phyloP scores from a whole-genome alignment of 768 basidiomycete genomes.

The Auricularia sp. region DNA sequence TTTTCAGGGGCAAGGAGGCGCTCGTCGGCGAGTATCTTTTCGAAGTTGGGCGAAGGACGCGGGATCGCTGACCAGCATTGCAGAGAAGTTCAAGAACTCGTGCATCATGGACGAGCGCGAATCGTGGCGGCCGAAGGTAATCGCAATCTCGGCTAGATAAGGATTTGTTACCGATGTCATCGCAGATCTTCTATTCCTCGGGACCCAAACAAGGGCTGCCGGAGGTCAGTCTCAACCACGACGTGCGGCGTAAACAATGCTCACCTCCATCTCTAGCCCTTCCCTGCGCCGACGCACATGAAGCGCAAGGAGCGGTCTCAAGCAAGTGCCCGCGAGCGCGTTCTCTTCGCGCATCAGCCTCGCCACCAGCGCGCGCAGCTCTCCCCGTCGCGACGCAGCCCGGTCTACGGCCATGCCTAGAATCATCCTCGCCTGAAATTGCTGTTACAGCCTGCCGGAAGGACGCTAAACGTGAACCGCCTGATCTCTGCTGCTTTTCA shows the following conservation, averaged over 20 bases:
- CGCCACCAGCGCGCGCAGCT: background rate
- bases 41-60: background rate
- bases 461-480: no score
- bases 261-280: constrained; percentile 29
- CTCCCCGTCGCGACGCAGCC: background rate
- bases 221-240: constrained; percentile 24
- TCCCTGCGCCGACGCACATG: constrained; percentile 74
- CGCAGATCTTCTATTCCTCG: constrained; percentile 37
- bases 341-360: background rate
- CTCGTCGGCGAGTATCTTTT: constrained; percentile 37
- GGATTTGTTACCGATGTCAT: background rate
- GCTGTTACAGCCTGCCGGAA: background rate
- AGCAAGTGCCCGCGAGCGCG: constrained; percentile 31
- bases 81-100: constrained; percentile 80
- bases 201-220: constrained; percentile 65
- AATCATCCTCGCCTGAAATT: background rate
- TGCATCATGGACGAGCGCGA: constrained; percentile 81
- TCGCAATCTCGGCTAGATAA: constrained; percentile 16
- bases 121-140: constrained; percentile 72
- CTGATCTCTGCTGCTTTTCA: no score
- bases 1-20: constrained; percentile 73
- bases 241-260: constrained; percentile 1
- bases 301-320: constrained; percentile 76
- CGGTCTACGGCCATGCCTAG: background rate
- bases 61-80: background rate